Base-by-base conservation (phyloP, 1,284 basidiomycete genomes). In the Clitocybe nebularis region DNA sequence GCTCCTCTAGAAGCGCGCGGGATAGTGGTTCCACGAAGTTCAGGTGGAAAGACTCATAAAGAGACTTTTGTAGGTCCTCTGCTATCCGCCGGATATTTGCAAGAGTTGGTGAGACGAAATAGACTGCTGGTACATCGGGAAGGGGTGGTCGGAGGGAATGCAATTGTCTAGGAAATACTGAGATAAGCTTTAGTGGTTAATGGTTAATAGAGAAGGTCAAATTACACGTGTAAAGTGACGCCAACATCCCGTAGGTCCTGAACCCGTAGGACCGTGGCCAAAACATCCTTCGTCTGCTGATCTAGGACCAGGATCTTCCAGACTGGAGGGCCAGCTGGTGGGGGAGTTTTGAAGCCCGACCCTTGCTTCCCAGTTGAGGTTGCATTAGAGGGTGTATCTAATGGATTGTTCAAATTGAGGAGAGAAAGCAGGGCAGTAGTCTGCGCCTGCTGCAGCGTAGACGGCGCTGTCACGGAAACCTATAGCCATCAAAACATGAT, bases 221-320 rank as follows among this genome's bases (percentile, higher is more conserved):
- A 57, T 40, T 57, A 76, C 93, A 98, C 92, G 68, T 99, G 96
- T 42, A 99, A 72, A 3, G 95, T 99, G 33, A 99, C 93, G 22
- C 96, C 96, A 41, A 92, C 89, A 59, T 98, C 94, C 40, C 96
- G 78, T 47, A 99, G 72, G 66, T 99, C 96, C 63, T 97, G 94
- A 1, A 99, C 96, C 43, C 94, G 80, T 52, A 99, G 67, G 11
- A 92, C 89, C 0, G 96, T 98, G 7, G 95, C 94, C 22, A 99
- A 75, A 22, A 99, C 86, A 61, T 99, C 95, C 63, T 98, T 96
- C 39, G 93, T 95, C 51, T 88, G 79, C 59, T 95, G 91, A 64
- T 99, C 96, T 48, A 99, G 74, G 1, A 99, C 84, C 5, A 99
- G 74, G 5, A 99, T 85, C 66, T 99, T 99, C 95, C 96, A 99